Percentiles rank a stretch among this genome's conserved stretches.
These are phyloP conservation scores for Ogataea methanolica DNA, from an alignment of 805 yeast genomes.

Conservation along the genomic window DNA sequence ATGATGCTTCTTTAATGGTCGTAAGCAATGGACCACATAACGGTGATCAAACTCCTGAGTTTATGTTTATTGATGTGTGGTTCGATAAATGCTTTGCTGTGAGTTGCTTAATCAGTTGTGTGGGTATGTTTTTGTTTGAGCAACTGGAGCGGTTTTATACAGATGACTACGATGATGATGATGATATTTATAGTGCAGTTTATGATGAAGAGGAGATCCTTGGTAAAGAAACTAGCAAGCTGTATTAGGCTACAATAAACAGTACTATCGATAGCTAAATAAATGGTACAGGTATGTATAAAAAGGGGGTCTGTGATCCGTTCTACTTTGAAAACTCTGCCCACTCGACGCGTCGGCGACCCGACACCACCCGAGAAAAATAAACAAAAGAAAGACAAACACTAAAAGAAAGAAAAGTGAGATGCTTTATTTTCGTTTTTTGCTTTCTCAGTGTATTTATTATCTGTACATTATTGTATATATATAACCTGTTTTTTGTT, in stretches of 20 bases:
- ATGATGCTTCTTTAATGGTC: background rate
- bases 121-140: slow-evolving; percentile 23
- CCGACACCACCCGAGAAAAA: no score
- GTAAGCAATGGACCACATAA: background rate
- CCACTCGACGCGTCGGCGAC: no score
- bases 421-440: no score
- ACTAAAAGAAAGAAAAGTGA: background rate
- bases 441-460: no score
- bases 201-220: slow-evolving; percentile 29
- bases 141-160: slow-evolving; percentile 19
- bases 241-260: no score
- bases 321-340: no score
- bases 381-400: slow-evolving; percentile 9
- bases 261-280: no score
- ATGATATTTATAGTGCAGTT: slow-evolving; percentile 27
- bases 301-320: no score
- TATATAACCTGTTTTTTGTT: no score
- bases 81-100: slow-evolving; percentile 48
- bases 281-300: no score
- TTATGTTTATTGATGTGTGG: slow-evolving; percentile 42
- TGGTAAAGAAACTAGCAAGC: no score
- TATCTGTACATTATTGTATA: no score
- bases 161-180: slow-evolving; percentile 19
- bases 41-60: background rate
- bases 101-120: slow-evolving; percentile 33